These are phyloP conservation scores for Biscogniauxia marginata DNA, from an alignment of 2,329 filamentous ascomycete genomes.

Conservation along the genomic window DNA sequence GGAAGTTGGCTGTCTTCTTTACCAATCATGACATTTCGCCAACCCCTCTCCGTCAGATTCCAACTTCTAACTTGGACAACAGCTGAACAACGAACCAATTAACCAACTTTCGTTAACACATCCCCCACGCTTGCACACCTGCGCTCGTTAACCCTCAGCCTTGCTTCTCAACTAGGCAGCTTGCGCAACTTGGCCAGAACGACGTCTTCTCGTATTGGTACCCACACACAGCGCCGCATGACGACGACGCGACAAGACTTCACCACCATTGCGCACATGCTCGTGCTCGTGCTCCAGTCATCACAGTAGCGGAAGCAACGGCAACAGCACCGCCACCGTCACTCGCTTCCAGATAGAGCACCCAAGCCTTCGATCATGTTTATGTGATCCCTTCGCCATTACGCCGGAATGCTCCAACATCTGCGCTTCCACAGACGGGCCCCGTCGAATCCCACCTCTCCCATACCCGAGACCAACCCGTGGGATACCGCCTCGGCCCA, in stretches of 20 bases:
- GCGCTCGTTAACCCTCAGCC: too few species aligned
- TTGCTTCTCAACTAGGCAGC: background rate
- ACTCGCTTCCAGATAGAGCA: background rate
- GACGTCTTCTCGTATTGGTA: background rate
- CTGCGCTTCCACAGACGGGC: conserved; percentile 59
- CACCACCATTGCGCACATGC: background rate
- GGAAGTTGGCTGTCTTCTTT: too few species aligned
- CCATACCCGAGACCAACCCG: conserved; percentile 45
- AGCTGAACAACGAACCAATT: too few species aligned
- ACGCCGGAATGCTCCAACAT: conserved; percentile 48
- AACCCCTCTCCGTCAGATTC: too few species aligned
- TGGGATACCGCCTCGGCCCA: conserved; percentile 41
- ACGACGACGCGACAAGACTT: background rate
- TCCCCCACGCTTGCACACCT: too few species aligned
- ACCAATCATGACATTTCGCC: too few species aligned
- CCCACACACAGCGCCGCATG: background rate
- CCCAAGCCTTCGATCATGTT: background rate
- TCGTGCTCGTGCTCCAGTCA: background rate
- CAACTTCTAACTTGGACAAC: too few species aligned
- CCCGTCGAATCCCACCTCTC: conserved; percentile 55
- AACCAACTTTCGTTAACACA: too few species aligned
- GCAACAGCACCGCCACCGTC: background rate
- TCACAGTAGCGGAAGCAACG: background rate
- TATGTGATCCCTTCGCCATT: conserved; percentile 8
- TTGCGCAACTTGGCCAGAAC: too few species aligned